Evolutionary conservation across 2,329 filamentous ascomycete species (phyloP).

Genomic region (Botrytis fabae): DNA sequence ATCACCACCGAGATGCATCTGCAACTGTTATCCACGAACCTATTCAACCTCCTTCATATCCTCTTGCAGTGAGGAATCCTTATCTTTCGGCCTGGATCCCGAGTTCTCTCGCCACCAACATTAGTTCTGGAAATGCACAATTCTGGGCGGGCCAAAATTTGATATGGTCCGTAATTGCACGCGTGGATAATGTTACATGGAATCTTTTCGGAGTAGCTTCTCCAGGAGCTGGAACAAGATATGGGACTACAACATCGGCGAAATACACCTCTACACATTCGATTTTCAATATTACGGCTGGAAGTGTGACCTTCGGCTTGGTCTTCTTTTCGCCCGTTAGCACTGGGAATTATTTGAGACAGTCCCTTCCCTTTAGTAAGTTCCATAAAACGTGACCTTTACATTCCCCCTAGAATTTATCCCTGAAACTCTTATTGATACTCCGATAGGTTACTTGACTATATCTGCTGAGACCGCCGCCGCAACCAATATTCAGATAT

Average conservation of each 20-base stretch:
- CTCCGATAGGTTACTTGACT: conserved; percentile 5
- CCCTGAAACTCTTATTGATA: neutral
- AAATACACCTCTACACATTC: conserved; percentile 41
- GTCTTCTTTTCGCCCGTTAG: conserved; percentile 44
- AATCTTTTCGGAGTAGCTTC: conserved; percentile 39
- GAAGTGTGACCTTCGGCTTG: conserved; percentile 35
- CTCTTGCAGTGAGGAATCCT: conserved; percentile 20
- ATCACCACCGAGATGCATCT: neutral
- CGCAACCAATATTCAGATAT: conserved; percentile 36
- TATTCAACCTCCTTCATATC: conserved; percentile 22
- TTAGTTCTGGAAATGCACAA: conserved; percentile 36
- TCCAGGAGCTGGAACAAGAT: conserved; percentile 28
- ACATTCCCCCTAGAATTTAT: neutral
- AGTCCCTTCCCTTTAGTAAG: conserved; percentile 43
- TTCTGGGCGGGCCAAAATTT: conserved; percentile 42
- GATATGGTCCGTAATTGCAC: conserved; percentile 41
- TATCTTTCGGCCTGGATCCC: conserved; percentile 41
- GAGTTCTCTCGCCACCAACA: conserved; percentile 33
- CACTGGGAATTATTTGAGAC: conserved; percentile 39
- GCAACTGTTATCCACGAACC: neutral
- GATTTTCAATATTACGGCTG: conserved; percentile 37
- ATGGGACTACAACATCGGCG: conserved; percentile 32
- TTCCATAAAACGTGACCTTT: conserved; percentile 11
- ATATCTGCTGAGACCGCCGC: conserved; percentile 3
- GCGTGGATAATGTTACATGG: conserved; percentile 39